A percentile compares a stretch with the other conserved stretches of the same genome.
Conservation (phyloP, 176 grass and related monocot genomes). For the Phragmites australis region DNA sequence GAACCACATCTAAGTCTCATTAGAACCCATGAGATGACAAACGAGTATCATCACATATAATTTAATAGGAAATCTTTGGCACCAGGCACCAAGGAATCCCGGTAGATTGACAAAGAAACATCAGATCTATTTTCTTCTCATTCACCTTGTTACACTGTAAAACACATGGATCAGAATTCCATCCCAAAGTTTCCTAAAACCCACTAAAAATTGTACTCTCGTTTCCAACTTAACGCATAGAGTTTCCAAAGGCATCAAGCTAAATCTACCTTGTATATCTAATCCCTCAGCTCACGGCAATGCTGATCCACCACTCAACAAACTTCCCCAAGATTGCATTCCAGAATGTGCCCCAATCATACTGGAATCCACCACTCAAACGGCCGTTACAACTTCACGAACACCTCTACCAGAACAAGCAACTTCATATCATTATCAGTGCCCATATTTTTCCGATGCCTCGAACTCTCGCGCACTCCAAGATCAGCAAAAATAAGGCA, state of each 20-base stretch:
- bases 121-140: not conserved
- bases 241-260: not conserved
- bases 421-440: not conserved
- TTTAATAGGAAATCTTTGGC: not conserved
- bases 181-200: not conserved
- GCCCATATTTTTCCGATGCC: not conserved
- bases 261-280: not conserved
- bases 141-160: not conserved
- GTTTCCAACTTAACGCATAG: not conserved
- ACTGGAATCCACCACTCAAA: not conserved
- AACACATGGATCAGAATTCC: not conserved
- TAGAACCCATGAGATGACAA: not conserved
- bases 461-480: not conserved
- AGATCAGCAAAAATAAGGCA: not conserved
- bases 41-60: not conserved
- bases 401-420: not conserved
- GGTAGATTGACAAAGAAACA: not conserved
- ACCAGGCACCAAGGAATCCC: not conserved
- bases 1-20: not conserved
- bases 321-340: not conserved
- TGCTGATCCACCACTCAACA: not conserved
- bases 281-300: not conserved
- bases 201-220: not conserved
- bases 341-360: not conserved
- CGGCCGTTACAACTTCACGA: not conserved